Conservation (phyloP, 768 basidiomycete species). For the Boletus sp. region DNA sequence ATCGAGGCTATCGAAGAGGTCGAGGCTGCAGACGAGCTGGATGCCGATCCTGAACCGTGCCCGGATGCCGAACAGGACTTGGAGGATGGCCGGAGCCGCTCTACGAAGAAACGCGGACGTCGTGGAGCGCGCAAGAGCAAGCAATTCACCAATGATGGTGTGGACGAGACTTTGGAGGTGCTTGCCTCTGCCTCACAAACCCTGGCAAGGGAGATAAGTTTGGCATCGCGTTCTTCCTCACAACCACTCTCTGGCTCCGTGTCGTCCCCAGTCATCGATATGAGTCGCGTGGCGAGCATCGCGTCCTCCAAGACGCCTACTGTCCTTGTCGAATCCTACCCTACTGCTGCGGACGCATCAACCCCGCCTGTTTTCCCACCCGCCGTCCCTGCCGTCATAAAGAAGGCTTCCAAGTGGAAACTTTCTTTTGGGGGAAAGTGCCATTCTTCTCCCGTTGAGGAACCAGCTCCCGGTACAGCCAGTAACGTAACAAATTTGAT, state of each 20-base stretch:
- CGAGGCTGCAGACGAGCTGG: constrained; percentile 35
- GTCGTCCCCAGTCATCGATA: constrained; percentile 20
- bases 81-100: constrained; percentile 45
- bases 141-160: constrained; percentile 21
- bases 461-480: constrained; percentile 56
- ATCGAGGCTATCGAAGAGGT: constrained; percentile 39
- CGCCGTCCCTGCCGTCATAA: constrained; percentile 42
- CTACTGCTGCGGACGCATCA: constrained; percentile 15
- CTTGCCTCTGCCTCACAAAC: constrained; percentile 80
- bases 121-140: constrained; percentile 83
- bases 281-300: constrained; percentile 24
- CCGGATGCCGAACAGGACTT: constrained; percentile 28
- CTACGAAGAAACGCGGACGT: constrained; percentile 78
- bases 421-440: constrained; percentile 58
- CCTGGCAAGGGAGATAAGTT: constrained; percentile 81
- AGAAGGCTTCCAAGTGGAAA: constrained; percentile 73
- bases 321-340: constrained; percentile 32
- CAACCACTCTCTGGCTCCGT: constrained; percentile 20
- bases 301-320: constrained; percentile 38
- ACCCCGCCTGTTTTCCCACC: constrained; percentile 23
- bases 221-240: constrained; percentile 52
- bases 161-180: constrained; percentile 61
- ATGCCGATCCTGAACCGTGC: constrained; percentile 14
- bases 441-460: constrained; percentile 43
- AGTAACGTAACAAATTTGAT: constrained; percentile 75